Evolutionary conservation across 768 basidiomycete species (phyloP), one percentile per base, ranked within the genome.

Genomic region (Pleurotus tuber-regium): DNA sequence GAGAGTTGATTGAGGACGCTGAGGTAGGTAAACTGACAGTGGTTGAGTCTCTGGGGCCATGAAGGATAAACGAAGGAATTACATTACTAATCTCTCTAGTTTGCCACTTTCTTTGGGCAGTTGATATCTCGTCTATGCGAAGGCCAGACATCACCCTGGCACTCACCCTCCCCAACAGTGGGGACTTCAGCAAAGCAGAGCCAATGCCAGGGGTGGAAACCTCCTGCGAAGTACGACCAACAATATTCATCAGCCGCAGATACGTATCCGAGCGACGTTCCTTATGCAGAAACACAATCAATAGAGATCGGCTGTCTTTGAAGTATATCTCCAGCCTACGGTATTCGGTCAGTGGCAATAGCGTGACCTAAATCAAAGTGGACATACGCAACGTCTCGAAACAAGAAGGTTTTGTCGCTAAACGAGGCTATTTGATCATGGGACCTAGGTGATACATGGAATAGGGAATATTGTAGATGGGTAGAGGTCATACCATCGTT

Each of bases 71-170:
- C 44, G 47, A 18, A 16, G 12, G 24, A 36, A 65, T 19, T 56
- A 93, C 93, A 60, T 96, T 98, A 58, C 92, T 95, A 51, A 97
- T 90, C 62, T 94, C 90, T 36, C 94, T 75, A 11, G 84, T 80
- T 62, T 92, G 90, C 95, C 95, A 98, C 57, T 81, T 85, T 39
- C 84, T 71, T 56, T 87, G 90, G 0, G 91, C 91, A 3, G 78
- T 79, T 2, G 77, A 73, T 4, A 93, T 64, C 38, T 88, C 87
- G 57, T 88, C 85, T 8, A 65, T 58, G 24, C 73, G 70, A 53
- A 82, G 79, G 2, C 77, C 76, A 16, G 75, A 70, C 31, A 82
- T 58, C 26, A 78, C 66, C 53, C 72, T 77, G 8, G 82, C 75
- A 53, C 80, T 70, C 60, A 83, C 70, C 44, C 70, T 73, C 8